These are phyloP conservation scores for Fragilaria crotonensis DNA, from an alignment of 108 stramenopile species.

Conservation along the genomic window DNA sequence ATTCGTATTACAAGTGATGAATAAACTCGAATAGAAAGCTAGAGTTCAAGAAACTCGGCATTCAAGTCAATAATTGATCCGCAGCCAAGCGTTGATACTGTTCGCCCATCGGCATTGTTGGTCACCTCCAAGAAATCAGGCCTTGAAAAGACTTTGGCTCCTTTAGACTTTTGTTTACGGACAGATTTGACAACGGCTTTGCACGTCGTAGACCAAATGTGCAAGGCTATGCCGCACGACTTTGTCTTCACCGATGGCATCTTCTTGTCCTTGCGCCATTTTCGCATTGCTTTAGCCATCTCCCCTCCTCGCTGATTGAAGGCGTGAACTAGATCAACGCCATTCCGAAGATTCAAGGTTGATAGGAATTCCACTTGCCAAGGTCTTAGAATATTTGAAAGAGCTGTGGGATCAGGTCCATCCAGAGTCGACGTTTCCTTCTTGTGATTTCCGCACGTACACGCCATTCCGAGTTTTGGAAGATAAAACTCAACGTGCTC, in stretches of 20 bases:
- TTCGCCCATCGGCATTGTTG: neutral
- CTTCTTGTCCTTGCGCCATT: slow-evolving; percentile 27
- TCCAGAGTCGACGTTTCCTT: neutral
- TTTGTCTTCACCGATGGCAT: slow-evolving; percentile 27
- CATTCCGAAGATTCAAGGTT: slow-evolving; percentile 19
- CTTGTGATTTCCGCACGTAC: slow-evolving; percentile 36
- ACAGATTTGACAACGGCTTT: slow-evolving; percentile 30
- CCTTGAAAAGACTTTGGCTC: neutral
- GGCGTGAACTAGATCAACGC: slow-evolving; percentile 25
- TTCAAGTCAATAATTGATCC: slow-evolving; percentile 5
- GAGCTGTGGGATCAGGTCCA: slow-evolving; percentile 17
- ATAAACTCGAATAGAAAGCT: too few relatives aligned
- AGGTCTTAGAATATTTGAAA: slow-evolving; percentile 38
- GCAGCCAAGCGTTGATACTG: slow-evolving; percentile 7
- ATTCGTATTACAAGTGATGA: too few relatives aligned
- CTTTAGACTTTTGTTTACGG: slow-evolving; percentile 25
- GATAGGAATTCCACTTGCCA: slow-evolving; percentile 60
- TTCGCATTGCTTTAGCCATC: slow-evolving; percentile 32
- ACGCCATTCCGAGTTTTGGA: slow-evolving; percentile 68
- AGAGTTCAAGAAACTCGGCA: neutral
- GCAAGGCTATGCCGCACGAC: slow-evolving; percentile 47
- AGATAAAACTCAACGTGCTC: slow-evolving; percentile 65
- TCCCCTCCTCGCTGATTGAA: slow-evolving; percentile 18
- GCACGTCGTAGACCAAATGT: slow-evolving; percentile 51
- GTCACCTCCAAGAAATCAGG: slow-evolving; percentile 17